Evolutionary conservation across 805 yeast species (phyloP), one percentile per base, ranked within the genome.

Genomic region (Cyberlindnera meyerae): DNA sequence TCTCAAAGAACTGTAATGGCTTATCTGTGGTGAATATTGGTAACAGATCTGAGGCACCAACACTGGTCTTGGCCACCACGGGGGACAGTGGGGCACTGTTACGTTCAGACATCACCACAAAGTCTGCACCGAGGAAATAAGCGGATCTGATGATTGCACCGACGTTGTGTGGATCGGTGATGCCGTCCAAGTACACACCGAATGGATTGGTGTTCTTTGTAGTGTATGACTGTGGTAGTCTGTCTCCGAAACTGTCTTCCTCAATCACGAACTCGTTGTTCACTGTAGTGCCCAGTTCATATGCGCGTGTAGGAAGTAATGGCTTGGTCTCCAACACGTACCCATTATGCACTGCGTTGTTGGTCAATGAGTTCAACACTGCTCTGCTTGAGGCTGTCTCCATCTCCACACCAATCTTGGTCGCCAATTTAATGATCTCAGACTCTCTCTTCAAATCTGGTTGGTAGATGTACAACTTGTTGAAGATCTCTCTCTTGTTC

Each of bases 71-170:
- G 18, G 79, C 73, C 3, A 87, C 89, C 1, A 73, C 80, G 0
- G 95, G 87, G 0, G 90, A 76, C 40, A 88, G 57, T 13, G 80
- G 73, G 1, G 96, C 85, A 49, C 84, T 74, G 52, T 84, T 81
- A 34, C 71, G 73, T 24, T 73, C 77, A 2, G 94, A 81, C 29
- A 81, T 61, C 2, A 82, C 76, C 6, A 86, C 63, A 51, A 85
- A 82, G 59, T 88, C 95, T 3, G 71, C 95, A 8, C 96, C 96
- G 11, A 87, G 64, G 60, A 70, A 87, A 60, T 78, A 82, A 0
- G 94, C 90, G 3, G 88, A 74, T 54, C 96, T 65, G 20, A 84
- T 60, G 29, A 87, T 75, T 17, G 90, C 93, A 7, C 96, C 96
- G 48, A 85, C 66, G 55, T 87, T 87, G 55, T 85, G 94, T 1